These are phyloP conservation scores for Suillus cothurnatus DNA, from an alignment of 768 basidiomycete species.

Conservation along the genomic window DNA sequence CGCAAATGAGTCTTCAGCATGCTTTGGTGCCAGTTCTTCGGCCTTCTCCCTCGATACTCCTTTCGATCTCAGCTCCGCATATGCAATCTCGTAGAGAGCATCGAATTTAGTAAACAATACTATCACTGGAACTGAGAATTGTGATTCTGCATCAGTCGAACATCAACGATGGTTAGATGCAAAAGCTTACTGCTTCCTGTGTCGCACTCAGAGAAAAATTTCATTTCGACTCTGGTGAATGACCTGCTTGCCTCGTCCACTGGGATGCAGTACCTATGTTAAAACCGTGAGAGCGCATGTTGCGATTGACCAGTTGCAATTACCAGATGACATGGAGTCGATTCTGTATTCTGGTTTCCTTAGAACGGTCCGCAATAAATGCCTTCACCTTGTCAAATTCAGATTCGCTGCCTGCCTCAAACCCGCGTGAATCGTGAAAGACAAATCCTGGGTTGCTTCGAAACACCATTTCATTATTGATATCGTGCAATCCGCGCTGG, in stretches of 20 bases:
- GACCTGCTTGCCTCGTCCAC: conserved; percentile 28
- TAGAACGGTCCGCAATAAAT: not conserved
- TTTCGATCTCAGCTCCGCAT: conserved; percentile 14
- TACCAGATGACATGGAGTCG: conserved; percentile 44
- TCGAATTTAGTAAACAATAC: conserved; percentile 43
- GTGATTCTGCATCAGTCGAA: not conserved
- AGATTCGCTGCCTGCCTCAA: not conserved
- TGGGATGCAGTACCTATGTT: conserved; percentile 39
- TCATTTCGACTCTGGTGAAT: conserved; percentile 29
- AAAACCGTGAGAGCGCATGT: not conserved
- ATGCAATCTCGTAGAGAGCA: conserved; percentile 26
- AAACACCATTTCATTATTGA: not conserved
- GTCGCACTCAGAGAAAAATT: conserved; percentile 16
- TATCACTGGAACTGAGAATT: conserved; percentile 38
- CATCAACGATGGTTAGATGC: not conserved
- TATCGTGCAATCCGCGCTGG: conserved; percentile 20
- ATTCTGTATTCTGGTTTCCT: not conserved
- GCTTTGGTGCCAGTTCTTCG: conserved; percentile 15
- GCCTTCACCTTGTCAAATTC: not conserved
- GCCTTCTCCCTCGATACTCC: conserved; percentile 17
- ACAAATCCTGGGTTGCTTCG: not conserved
- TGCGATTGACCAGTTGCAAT: not conserved
- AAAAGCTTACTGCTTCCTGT: conserved; percentile 12
- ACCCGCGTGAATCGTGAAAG: not conserved
- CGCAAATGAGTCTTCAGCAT: conserved; percentile 14